phyloP scores from a whole-genome alignment of 2,329 filamentous ascomycete genomes.

The Chrysosporium queenslandicum region DNA sequence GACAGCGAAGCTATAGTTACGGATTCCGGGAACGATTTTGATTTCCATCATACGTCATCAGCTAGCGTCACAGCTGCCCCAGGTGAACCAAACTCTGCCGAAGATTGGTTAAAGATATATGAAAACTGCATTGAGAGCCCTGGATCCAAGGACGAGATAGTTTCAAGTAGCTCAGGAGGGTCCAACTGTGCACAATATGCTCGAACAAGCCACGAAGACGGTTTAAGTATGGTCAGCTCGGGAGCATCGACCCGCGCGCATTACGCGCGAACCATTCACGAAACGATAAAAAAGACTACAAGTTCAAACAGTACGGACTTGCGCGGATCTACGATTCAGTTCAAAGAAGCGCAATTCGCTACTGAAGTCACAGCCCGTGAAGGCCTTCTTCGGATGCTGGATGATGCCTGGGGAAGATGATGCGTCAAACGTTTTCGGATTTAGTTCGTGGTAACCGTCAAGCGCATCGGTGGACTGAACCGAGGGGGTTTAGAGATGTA shows the following conservation, averaged over 20 bases:
- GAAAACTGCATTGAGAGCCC: constrained; percentile 13
- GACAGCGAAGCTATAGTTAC: background rate
- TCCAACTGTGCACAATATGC: constrained; percentile 6
- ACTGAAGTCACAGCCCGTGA: constrained; percentile 10
- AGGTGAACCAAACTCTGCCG: constrained; percentile 5
- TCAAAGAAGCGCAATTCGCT: constrained; percentile 12
- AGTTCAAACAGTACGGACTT: constrained; percentile 10
- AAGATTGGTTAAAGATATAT: constrained; percentile 16
- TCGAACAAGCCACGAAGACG: background rate
- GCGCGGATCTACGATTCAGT: constrained; percentile 12
- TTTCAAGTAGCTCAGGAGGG: background rate
- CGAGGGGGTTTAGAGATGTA: background rate
- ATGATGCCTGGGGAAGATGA: constrained; percentile 8
- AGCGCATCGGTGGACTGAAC: background rate
- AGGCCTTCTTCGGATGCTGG: constrained; percentile 12
- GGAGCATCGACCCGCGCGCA: background rate
- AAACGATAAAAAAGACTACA: background rate
- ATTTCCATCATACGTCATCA: background rate
- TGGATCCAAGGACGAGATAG: background rate
- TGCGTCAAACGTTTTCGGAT: no score
- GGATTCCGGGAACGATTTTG: background rate
- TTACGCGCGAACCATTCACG: background rate
- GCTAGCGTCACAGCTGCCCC: background rate
- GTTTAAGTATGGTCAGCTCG: background rate
- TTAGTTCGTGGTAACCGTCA: no score